A percentile compares a stretch with the other conserved stretches of the same genome.
phyloP scores from a whole-genome alignment of 208 protist genomes.

The Lotmaria passim region DNA sequence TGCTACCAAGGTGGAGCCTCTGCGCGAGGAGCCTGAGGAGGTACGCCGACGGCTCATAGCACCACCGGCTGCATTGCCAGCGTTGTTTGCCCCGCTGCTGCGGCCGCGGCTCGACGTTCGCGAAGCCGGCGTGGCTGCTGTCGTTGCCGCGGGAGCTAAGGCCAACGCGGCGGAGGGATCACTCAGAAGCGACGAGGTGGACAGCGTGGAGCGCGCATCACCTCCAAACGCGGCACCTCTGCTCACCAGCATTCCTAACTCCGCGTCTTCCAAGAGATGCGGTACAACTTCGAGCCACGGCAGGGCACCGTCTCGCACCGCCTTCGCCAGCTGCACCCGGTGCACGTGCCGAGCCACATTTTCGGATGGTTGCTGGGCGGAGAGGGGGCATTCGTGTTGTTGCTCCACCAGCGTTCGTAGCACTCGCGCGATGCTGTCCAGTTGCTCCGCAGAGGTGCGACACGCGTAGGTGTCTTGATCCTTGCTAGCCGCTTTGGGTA shows the following conservation, averaged over 20 bases:
- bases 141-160: not conserved
- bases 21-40: constrained; percentile 13
- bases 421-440: constrained; percentile 34
- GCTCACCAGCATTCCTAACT: not conserved
- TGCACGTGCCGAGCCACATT: not conserved
- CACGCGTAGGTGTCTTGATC: constrained; percentile 25
- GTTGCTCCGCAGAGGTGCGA: constrained; percentile 25
- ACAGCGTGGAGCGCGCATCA: not conserved
- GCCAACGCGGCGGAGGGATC: not conserved
- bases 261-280: not conserved
- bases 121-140: not conserved
- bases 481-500: constrained; percentile 4
- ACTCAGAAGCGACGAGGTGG: constrained; percentile 9
- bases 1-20: not conserved
- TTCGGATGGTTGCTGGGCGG: not conserved
- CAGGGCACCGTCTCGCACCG: constrained; percentile 24
- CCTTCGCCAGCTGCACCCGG: constrained; percentile 24
- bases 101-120: constrained; percentile 14
- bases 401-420: constrained; percentile 16
- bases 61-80: not conserved
- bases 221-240: not conserved
- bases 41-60: not conserved
- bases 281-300: constrained; percentile 19
- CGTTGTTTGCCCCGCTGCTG: too few relatives aligned
- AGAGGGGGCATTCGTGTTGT: not conserved